Evolutionary conservation across 2,329 filamentous ascomycete genomes (phyloP), one percentile per base, ranked within the genome.

Genomic region (Pseudogymnoascus sp.): DNA sequence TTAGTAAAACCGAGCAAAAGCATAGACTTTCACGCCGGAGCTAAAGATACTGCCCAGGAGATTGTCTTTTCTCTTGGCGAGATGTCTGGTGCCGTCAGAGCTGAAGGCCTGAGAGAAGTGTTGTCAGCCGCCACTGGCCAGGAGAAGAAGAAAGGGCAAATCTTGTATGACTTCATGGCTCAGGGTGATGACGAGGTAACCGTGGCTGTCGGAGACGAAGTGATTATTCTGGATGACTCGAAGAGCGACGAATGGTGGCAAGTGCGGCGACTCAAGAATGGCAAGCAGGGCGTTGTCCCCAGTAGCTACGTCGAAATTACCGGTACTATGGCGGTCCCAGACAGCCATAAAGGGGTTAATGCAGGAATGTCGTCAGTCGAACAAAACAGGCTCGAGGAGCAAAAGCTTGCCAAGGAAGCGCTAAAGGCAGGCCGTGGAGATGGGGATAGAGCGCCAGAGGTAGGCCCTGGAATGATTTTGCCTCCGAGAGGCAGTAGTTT

Each of bases 171-270:
- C 73, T 99, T 99, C 74, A 90, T 91, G 86, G 95, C 95, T 0
- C 93, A 97, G 74, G 93, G 93, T 37, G 90, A 96, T 6, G 95
- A 99, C 70, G 95, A 99, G 76, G 93, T 99, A 59, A 96, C 91
- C 0, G 95, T 99, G 56, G 87, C 85, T 25, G 84, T 89, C 21
- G 95, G 89, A 42, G 95, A 99, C 72, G 93, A 99, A 72, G 93
- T 99, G 42, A 79, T 96, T 46, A 81, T 99, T 62, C 75, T 97
- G 63, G 93, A 99, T 73, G 92, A 97, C 72, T 85, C 82, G 36
- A 95, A 93, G 77, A 97, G 93, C 66, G 92, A 97, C 64, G 95
- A 99, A 73, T 99, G 95, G 95, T 97, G 95, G 93, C 92, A 95
- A 80, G 91, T 99, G 37, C 86, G 90, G 65, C 86, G 93, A 37